Evolutionary conservation across 805 yeast species (phyloP), one percentile per base, ranked within the genome.

Genomic region (Nakazawaea molendinolei): DNA sequence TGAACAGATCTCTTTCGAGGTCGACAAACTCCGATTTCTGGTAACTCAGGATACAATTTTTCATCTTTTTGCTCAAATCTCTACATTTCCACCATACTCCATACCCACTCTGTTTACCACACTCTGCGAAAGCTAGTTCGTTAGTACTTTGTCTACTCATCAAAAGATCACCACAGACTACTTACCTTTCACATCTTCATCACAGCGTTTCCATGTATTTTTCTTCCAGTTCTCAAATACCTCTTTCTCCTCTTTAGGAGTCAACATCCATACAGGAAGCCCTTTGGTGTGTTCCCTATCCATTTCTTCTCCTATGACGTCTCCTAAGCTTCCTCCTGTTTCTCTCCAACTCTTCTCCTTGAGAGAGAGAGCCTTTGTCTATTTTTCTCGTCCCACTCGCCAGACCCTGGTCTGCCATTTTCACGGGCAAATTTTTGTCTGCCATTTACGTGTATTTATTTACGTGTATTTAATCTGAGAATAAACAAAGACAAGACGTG

Each of bases 241-340:
- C 40, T 76, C 71, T 56, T 76, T 77, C 51, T 84, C 94, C 52
- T 84, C 92, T 44, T 68, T 70, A 10, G 92, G 90, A 0, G 85
- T 72, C 16, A 84, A 61, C 44, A 81, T 71, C 94, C 94, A 84
- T 9, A 72, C 62, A 1, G 94, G 94, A 19, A 83, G 59, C 7
- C 61, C 61, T 2, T 54, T 53, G 5, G 53, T 50, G 27, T 54
- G 48, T 28, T 51, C 48, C 44, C 54, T 47, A 24, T 53, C 53
- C 52, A 49, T 51, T 16, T 19, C n/a, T 9, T 29, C 23, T 18
- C 12, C 16, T 28, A 15, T n/a, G n/a, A n/a, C n/a, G n/a, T n/a
- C n/a, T n/a, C n/a, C n/a, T n/a, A n/a, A n/a, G n/a, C n/a, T n/a
- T n/a, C n/a, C n/a, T n/a, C n/a, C n/a, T n/a, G n/a, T n/a, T n/a